A percentile compares a stretch with the other conserved stretches of the same genome.
Conservation (phyloP, 345 rosid genomes). For the Melastoma malabathricum region DNA sequence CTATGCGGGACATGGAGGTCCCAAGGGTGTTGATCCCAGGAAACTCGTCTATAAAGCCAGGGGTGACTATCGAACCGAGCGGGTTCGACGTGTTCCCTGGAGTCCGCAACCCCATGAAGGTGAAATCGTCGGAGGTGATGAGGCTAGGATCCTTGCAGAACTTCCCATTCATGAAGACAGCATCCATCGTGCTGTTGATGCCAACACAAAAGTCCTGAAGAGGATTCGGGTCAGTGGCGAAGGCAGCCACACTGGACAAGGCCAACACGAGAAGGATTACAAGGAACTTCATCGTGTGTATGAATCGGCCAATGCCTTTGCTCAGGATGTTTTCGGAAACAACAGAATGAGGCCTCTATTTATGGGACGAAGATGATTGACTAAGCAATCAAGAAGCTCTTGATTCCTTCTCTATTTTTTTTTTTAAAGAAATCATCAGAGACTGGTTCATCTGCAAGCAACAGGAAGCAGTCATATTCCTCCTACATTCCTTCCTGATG, state of each 20-base stretch:
- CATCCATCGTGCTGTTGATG: constrained; percentile 4
- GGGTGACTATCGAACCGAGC: background rate
- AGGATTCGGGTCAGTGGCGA: constrained; percentile 1
- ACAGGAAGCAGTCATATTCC: too few relatives aligned
- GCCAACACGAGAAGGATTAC: background rate
- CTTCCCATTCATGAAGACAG: constrained; percentile 1
- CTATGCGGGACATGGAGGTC: constrained; percentile 13
- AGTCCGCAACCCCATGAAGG: background rate
- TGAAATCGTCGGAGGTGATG: background rate
- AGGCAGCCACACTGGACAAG: background rate
- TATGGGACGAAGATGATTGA: too few relatives aligned
- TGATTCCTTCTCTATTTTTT: too few relatives aligned
- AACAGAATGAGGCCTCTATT: too few relatives aligned
- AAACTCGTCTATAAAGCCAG: background rate
- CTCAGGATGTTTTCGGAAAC: background rate
- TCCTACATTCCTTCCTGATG: too few relatives aligned
- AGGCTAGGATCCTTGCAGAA: constrained; percentile 1
- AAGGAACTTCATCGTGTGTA: background rate
- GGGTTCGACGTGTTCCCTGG: background rate
- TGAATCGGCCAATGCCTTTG: background rate
- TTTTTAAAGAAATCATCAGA: too few relatives aligned
- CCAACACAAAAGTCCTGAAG: constrained; percentile 24
- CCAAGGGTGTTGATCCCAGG: constrained; percentile 18
- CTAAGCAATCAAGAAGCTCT: too few relatives aligned
- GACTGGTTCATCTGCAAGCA: too few relatives aligned